Conservation (phyloP, 2,329 filamentous ascomycete species). For the Dryadomyces sulphureus region DNA sequence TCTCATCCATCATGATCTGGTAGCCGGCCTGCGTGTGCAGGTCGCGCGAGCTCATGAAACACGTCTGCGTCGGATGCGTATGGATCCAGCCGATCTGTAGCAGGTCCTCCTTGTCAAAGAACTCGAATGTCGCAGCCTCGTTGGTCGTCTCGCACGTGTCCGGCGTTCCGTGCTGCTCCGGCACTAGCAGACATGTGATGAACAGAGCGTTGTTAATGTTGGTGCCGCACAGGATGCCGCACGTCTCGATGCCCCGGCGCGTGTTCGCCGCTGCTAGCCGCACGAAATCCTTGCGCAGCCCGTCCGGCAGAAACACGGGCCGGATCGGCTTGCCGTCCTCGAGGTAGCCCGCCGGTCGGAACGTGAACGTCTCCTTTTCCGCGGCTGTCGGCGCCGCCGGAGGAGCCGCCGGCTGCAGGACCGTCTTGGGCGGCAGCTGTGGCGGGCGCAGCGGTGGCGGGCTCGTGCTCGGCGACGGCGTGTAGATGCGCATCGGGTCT, state of each 20-base stretch:
- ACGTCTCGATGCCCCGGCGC: constrained; percentile 71
- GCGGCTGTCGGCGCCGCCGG: background rate
- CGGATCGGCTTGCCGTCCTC: constrained; percentile 80
- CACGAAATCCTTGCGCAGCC: constrained; percentile 62
- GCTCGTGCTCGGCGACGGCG: background rate
- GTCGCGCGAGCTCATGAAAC: constrained; percentile 93
- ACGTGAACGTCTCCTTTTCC: constrained; percentile 49
- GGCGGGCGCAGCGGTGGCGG: constrained; percentile 1
- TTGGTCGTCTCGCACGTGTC: constrained; percentile 95
- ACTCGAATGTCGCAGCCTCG: constrained; percentile 72
- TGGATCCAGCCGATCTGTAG: constrained; percentile 95
- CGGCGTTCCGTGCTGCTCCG: constrained; percentile 75
- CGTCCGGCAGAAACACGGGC: constrained; percentile 70
- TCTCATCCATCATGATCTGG: constrained; percentile 92
- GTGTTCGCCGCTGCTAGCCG: constrained; percentile 65
- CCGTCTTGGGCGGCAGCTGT: constrained; percentile 15
- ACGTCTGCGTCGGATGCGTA: constrained; percentile 90
- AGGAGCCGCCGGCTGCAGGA: background rate
- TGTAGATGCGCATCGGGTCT: constrained; percentile 1
- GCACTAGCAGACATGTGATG: constrained; percentile 75
- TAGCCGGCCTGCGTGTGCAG: constrained; percentile 89
- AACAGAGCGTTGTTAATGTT: constrained; percentile 88
- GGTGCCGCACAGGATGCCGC: constrained; percentile 84
- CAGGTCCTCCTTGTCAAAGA: constrained; percentile 70
- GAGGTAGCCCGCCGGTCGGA: constrained; percentile 72